phyloP scores from a whole-genome alignment of 495 filamentous ascomycete genomes.

The Penicillium cataractarum region DNA sequence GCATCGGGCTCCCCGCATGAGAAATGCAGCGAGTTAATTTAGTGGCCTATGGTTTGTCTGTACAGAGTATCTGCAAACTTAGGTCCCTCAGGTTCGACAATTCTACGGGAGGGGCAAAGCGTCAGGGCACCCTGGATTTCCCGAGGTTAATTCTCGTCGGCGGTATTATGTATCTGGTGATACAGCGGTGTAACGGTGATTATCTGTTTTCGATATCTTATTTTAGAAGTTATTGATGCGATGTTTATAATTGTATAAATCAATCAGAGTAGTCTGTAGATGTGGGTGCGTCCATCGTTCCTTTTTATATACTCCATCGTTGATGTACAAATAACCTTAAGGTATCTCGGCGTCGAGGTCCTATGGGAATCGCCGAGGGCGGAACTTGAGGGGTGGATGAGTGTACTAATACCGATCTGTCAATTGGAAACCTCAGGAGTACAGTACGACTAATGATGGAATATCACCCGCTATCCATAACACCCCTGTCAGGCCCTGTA shows the following conservation, averaged over 20 bases:
- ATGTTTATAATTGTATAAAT: too few species aligned
- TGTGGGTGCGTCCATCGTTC: too few species aligned
- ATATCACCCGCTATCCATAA: too few species aligned
- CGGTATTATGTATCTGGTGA: constrained; percentile 1
- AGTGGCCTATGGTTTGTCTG: background rate
- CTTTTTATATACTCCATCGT: background rate
- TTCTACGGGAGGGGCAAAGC: constrained; percentile 23
- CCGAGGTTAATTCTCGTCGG: constrained; percentile 38
- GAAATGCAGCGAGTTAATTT: background rate
- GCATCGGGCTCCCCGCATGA: constrained; percentile 16
- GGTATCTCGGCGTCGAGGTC: constrained; percentile 12
- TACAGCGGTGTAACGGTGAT: background rate
- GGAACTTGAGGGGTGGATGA: background rate
- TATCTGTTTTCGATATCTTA: background rate
- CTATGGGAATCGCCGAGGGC: constrained; percentile 18
- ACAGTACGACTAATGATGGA: too few species aligned
- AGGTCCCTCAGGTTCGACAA: constrained; percentile 23
- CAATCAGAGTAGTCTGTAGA: too few species aligned
- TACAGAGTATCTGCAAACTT: background rate
- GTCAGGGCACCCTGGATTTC: constrained; percentile 29
- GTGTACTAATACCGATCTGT: background rate
- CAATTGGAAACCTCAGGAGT: too few species aligned
- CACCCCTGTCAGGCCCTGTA: too few species aligned
- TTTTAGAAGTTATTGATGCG: background rate
- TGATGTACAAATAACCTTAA: constrained; percentile 18